Evolutionary conservation across 352 stramenopile genomes (phyloP).

Genomic region (Globisporangium heterothallicum): DNA sequence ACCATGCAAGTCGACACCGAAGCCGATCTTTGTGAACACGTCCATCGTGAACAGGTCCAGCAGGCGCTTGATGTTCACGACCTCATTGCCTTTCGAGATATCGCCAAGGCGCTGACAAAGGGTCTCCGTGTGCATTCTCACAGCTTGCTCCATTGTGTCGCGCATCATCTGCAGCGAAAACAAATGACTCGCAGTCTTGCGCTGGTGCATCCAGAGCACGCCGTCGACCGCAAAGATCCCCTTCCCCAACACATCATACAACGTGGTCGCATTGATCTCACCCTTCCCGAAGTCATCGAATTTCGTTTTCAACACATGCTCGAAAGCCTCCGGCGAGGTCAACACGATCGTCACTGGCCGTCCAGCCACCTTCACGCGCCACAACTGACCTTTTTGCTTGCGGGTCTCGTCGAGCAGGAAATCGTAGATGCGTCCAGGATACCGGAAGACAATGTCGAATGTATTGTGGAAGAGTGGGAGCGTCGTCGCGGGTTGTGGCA

Average conservation of each 20-base stretch:
- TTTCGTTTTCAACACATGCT: slow-evolving; percentile 37
- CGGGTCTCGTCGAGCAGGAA: slow-evolving; percentile 30
- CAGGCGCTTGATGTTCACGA: slow-evolving; percentile 20
- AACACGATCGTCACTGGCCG: slow-evolving; percentile 19
- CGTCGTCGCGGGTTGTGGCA: slow-evolving; percentile 16
- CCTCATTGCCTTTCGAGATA: neutral
- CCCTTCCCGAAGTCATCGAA: slow-evolving; percentile 58
- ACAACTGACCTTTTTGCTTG: slow-evolving; percentile 13
- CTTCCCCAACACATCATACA: slow-evolving; percentile 40
- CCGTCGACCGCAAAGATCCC: slow-evolving; percentile 58
- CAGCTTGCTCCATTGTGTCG: slow-evolving; percentile 25
- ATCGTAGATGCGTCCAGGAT: slow-evolving; percentile 25
- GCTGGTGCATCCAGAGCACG: slow-evolving; percentile 40
- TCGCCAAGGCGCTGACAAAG: slow-evolving; percentile 10
- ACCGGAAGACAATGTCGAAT: slow-evolving; percentile 26
- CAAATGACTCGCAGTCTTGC: slow-evolving; percentile 75
- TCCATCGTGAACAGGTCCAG: slow-evolving; percentile 47
- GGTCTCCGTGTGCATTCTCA: slow-evolving; percentile 12
- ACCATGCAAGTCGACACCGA: slow-evolving; percentile 33
- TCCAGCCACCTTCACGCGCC: slow-evolving; percentile 8
- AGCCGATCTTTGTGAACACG: slow-evolving; percentile 50
- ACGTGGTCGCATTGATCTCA: slow-evolving; percentile 9
- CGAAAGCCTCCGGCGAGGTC: slow-evolving; percentile 16
- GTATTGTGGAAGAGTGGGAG: slow-evolving; percentile 30
- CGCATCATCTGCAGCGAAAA: slow-evolving; percentile 42